Evolutionary conservation across 148 eudicot species (phyloP).

Genomic region (Spergularia marina): DNA sequence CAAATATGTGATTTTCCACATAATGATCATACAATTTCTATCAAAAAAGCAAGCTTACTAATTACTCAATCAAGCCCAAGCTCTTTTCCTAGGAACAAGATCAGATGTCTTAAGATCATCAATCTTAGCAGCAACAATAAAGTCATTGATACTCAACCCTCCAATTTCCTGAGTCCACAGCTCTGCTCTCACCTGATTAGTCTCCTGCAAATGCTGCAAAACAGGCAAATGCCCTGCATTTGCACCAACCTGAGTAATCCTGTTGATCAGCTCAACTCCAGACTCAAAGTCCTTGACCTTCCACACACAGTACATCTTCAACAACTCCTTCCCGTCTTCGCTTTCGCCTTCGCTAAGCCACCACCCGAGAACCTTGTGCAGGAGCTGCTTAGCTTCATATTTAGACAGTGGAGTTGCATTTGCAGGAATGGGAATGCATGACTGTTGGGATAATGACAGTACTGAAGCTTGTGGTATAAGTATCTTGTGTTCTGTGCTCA

Average conservation of each 20-base stretch:
- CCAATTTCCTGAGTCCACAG: slow-evolving; percentile 73
- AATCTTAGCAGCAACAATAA: slow-evolving; percentile 89
- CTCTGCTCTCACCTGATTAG: slow-evolving; percentile 66
- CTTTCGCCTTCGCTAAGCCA: slow-evolving; percentile 46
- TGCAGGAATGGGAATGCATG: slow-evolving; percentile 42
- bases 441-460: slow-evolving; percentile 57
- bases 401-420: slow-evolving; percentile 43
- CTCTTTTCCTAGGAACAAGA: slow-evolving; percentile 77
- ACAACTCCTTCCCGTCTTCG: slow-evolving; percentile 22
- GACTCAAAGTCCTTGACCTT: slow-evolving; percentile 63
- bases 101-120: slow-evolving; percentile 78
- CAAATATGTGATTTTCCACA: too few relatives aligned
- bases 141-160: slow-evolving; percentile 87
- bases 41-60: background rate
- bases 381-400: slow-evolving; percentile 56
- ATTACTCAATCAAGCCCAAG: slow-evolving; percentile 56
- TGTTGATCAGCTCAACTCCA: slow-evolving; percentile 61
- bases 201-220: slow-evolving; percentile 57
- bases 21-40: background rate
- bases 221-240: slow-evolving; percentile 57
- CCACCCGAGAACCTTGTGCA: slow-evolving; percentile 87
- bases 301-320: slow-evolving; percentile 75
- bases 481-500: slow-evolving; percentile 69
- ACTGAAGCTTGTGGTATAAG: slow-evolving; percentile 69
- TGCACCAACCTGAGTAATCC: slow-evolving; percentile 50